Evolutionary conservation across 2,329 filamentous ascomycete species (phyloP).

Genomic region (Atkinsonella hypoxylon): DNA sequence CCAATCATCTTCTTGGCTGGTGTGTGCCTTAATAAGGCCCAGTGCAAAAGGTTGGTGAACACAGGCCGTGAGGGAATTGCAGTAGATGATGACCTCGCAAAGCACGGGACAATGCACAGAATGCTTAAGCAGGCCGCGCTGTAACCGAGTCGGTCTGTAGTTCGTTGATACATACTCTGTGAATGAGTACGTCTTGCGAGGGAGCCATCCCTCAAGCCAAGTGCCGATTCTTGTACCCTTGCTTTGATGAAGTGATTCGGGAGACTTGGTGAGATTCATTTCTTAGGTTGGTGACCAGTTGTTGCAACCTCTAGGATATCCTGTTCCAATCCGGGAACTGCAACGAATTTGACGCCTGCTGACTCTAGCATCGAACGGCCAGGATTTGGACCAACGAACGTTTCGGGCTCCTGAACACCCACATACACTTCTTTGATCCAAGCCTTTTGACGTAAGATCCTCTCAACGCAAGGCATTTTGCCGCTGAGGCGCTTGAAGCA

Average conservation of each 20-base stretch:
- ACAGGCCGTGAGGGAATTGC: not conserved
- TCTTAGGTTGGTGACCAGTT: conserved; percentile 51
- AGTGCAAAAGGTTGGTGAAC: not conserved
- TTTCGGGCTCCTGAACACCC: conserved; percentile 80
- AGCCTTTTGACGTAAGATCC: conserved; percentile 52
- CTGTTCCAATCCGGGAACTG: conserved; percentile 62
- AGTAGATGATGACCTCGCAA: no score
- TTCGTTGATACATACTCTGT: not conserved
- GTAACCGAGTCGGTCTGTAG: not conserved
- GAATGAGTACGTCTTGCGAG: no score
- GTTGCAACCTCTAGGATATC: conserved; percentile 75
- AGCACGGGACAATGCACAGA: not conserved
- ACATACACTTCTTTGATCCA: conserved; percentile 71
- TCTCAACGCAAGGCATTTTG: conserved; percentile 65
- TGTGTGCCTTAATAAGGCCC: not conserved
- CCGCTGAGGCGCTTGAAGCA: conserved; percentile 64
- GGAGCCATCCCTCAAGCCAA: not conserved
- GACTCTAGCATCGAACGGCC: conserved; percentile 58
- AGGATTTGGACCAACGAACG: conserved; percentile 73
- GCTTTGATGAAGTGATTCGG: not conserved
- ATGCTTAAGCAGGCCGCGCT: not conserved
- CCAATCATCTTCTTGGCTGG: not conserved
- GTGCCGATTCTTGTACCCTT: not conserved
- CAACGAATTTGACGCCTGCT: conserved; percentile 61
- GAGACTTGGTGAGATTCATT: conserved; percentile 3